phyloP scores from a whole-genome alignment of 2,329 filamentous ascomycete species.

The Juglanconis juglandina region DNA sequence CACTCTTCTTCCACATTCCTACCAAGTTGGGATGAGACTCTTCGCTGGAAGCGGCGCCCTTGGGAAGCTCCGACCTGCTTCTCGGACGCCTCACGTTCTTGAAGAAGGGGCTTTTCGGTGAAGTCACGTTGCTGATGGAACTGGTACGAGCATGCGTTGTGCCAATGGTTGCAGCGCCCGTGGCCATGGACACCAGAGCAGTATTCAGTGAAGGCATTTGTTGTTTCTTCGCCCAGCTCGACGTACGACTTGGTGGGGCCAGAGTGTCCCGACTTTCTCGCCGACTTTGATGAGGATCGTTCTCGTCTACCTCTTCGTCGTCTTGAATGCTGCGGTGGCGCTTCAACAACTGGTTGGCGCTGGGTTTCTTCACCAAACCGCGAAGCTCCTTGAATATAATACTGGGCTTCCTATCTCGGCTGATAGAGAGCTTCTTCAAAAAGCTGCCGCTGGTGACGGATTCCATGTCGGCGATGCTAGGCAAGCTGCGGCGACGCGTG shows the following conservation, averaged over 20 bases:
- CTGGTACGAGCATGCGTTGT: conserved; percentile 55
- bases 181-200: conserved; percentile 53
- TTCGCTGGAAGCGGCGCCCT: conserved; percentile 31
- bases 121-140: conserved; percentile 55
- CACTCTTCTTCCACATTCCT: conserved; percentile 49
- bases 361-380: conserved; percentile 49
- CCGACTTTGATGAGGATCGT: conserved; percentile 28
- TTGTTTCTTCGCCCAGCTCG: conserved; percentile 51
- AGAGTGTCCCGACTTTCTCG: conserved; percentile 47
- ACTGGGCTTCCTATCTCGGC: conserved; percentile 49
- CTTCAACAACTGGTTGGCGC: conserved; percentile 42
- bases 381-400: conserved; percentile 53
- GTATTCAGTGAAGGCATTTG: conserved; percentile 57
- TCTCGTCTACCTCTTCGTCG: conserved; percentile 27
- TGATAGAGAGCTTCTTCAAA: conserved; percentile 59
- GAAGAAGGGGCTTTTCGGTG: conserved; percentile 50
- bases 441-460: conserved; percentile 58
- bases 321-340: conserved; percentile 42
- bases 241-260: conserved; percentile 47
- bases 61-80: conserved; percentile 53
- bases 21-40: conserved; percentile 44
- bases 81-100: conserved; percentile 49
- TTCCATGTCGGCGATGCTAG: conserved; percentile 57
- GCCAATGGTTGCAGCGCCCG: conserved; percentile 53
- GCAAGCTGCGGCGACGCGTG: conserved; percentile 63